Base-by-base conservation (phyloP, 768 basidiomycete genomes). In the Strobilomyces dryophilus region DNA sequence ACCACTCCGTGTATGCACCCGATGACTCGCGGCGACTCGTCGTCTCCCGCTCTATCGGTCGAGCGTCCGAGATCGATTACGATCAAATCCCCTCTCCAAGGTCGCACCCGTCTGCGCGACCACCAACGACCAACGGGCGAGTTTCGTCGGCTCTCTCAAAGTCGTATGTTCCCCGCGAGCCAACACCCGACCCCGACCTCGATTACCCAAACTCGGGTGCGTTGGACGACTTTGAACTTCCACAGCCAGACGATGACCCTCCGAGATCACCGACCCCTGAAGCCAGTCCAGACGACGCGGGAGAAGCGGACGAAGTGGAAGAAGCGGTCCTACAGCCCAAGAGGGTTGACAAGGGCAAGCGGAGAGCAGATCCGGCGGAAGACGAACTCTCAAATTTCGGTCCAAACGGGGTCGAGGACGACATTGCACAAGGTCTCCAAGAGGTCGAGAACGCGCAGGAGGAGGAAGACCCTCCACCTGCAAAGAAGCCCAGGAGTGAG, bases 21-120 rank as follows among this genome's bases (percentile, higher is more conserved):
- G 65, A 59, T 34, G 68, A 51, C 42, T 57, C 60, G 5, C 61
- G 71, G 35, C 72, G 76, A 29, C 66, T 67, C 8, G 63, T 70
- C 27, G 71, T 73, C 5, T 73, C 76, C 20, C 77, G 82, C 4
- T 72, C 77, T n/a, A 67, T 79, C 36, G 63, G 73, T 53, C 81
- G 80, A 8, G 73, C 73, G 1, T 79, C 82, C 15, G 76, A 76
- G n/a, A 63, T 83, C 17, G 77, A 83, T 60, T 87, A 81, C 58
- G 84, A 86, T 66, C 66, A 75, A 44, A 74, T 85, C 1, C 85
- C 85, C 1, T 85, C 85, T 12, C 84, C 84, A 8, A 77, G 74
- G 8, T 66, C 70, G 8, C 66, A 67, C 26, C 43, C 27, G 3
- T 57, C 63, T 11, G 61, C 60, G 14, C 76, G 73, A 34, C 64